phyloP scores from a whole-genome alignment of 2,329 filamentous ascomycete species.

The Paecilomyces fulvus region DNA sequence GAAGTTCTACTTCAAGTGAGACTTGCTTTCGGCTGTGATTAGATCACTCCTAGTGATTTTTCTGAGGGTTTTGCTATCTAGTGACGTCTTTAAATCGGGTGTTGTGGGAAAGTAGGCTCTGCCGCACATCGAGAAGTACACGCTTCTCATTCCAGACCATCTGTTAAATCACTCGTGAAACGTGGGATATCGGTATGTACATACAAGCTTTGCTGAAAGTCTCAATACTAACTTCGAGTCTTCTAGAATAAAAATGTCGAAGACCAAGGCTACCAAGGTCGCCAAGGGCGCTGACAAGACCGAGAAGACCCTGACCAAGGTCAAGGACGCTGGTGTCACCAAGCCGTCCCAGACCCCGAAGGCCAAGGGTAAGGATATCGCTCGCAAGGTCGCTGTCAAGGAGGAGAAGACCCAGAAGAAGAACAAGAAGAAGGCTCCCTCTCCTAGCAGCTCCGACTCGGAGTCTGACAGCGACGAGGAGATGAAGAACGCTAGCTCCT shows the following conservation, averaged over 20 bases:
- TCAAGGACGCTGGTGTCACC: conserved; percentile 38
- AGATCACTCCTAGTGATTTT: conserved; percentile 22
- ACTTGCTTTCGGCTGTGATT: conserved; percentile 22
- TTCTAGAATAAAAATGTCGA: conserved; percentile 32
- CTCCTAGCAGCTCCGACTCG: conserved; percentile 25
- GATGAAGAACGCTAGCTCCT: conserved; percentile 22
- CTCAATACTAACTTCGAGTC: background rate
- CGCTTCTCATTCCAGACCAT: background rate
- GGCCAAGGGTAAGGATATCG: conserved; percentile 38
- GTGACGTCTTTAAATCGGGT: conserved; percentile 21
- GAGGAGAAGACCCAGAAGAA: conserved; percentile 33
- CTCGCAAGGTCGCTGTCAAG: conserved; percentile 32
- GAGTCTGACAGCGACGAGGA: conserved; percentile 32
- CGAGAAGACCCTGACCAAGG: conserved; percentile 38
- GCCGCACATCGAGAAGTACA: conserved; percentile 20
- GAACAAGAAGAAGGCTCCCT: conserved; percentile 37
- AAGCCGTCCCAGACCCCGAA: conserved; percentile 38
- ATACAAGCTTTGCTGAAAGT: background rate
- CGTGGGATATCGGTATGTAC: background rate
- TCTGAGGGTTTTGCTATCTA: conserved; percentile 15
- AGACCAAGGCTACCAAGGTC: conserved; percentile 32
- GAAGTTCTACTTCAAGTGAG: conserved; percentile 7
- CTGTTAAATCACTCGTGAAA: background rate
- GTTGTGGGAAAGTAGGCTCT: conserved; percentile 28
- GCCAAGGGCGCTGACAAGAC: conserved; percentile 31